phyloP scores from a whole-genome alignment of 2,329 filamentous ascomycete species.

The Nannizzia gypsea region DNA sequence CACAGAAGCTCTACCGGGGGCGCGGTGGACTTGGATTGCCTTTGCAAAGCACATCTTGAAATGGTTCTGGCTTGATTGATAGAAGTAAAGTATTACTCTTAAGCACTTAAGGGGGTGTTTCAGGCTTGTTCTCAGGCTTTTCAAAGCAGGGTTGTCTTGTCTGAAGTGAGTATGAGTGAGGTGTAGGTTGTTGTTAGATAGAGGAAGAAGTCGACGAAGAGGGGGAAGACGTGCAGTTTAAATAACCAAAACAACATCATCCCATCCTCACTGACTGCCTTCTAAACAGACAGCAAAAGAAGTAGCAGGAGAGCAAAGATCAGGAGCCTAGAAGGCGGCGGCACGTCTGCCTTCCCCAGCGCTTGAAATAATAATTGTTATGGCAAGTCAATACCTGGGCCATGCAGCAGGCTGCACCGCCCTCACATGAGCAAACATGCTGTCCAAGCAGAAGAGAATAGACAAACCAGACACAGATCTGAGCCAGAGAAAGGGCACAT shows the following conservation, averaged over 20 bases:
- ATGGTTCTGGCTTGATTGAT: neutral
- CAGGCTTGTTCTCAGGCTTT: neutral
- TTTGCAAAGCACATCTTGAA: neutral
- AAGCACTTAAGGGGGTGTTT: neutral
- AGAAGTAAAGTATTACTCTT: neutral
- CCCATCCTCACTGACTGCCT: neutral
- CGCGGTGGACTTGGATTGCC: neutral
- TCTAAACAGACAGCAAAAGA: neutral
- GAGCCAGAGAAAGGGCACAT: neutral
- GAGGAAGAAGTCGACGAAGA: neutral
- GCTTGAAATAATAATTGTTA: neutral
- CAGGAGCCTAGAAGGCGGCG: neutral
- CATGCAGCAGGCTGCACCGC: neutral
- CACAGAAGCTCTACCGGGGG: neutral
- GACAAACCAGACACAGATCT: neutral
- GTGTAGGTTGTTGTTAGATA: neutral
- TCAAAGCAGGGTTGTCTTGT: neutral
- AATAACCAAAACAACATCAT: neutral
- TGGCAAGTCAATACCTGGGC: neutral
- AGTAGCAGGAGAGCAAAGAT: neutral
- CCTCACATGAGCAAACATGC: neutral
- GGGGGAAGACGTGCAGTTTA: neutral
- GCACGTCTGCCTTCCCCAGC: neutral
- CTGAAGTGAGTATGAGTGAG: neutral
- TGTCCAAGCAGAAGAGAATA: neutral